Evolutionary conservation across 257 asterid species (phyloP).

Genomic region (Nicotiana knightiana): DNA sequence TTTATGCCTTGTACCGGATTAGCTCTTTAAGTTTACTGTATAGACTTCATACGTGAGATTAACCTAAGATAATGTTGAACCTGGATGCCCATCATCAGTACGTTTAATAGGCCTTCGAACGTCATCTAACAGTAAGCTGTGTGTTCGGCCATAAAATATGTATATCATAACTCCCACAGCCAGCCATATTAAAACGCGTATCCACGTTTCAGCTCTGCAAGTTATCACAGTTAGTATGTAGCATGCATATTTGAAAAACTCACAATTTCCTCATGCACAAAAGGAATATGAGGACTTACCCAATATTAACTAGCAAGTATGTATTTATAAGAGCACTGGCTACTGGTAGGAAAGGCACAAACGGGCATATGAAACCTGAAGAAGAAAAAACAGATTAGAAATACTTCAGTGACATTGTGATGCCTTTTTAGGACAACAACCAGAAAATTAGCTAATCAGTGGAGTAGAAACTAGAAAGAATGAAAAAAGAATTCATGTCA

Average conservation of each 20-base stretch:
- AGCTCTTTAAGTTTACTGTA: not conserved
- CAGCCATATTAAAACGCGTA: conserved; percentile 29
- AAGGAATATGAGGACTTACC: conserved; percentile 16
- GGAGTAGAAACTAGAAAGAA: not conserved
- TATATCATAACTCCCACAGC: conserved; percentile 25
- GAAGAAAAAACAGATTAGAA: not conserved
- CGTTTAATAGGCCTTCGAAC: not conserved
- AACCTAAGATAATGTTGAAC: not conserved
- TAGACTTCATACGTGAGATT: not conserved
- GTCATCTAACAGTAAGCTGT: conserved; percentile 21
- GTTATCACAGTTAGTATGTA: not conserved
- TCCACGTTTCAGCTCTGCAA: conserved; percentile 31
- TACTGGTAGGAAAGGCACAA: conserved; percentile 31
- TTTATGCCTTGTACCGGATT: not conserved
- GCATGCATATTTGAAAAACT: not conserved
- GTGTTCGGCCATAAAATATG: conserved; percentile 27
- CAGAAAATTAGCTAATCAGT: not conserved
- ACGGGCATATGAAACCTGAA: conserved; percentile 33
- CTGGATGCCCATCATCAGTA: not conserved
- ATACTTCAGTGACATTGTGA: not conserved
- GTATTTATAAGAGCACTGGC: conserved; percentile 25
- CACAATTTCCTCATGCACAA: not conserved
- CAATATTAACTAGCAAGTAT: conserved; percentile 29
- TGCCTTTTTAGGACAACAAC: not conserved
- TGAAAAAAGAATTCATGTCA: not conserved